These are phyloP conservation scores for Pseudogymnoascus sp. DNA, from an alignment of 2,329 filamentous ascomycete genomes.

Conservation along the genomic window DNA sequence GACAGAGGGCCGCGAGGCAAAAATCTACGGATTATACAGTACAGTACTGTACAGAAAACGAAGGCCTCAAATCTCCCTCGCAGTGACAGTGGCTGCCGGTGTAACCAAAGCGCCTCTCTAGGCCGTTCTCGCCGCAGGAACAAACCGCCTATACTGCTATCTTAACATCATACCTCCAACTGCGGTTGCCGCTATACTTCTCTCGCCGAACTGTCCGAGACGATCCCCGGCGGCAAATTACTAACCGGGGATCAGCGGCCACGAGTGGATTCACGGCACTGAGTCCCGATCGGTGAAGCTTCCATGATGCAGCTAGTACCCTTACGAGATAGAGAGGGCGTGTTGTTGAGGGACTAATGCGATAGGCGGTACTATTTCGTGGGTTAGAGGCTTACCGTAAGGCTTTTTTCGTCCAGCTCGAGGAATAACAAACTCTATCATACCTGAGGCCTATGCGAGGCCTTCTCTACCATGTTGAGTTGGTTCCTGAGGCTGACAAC, in stretches of 20 bases:
- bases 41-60: neutral
- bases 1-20: neutral
- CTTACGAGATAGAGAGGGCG: neutral
- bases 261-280: neutral
- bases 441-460: neutral
- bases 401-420: neutral
- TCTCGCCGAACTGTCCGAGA: neutral
- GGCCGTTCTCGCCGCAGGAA: neutral
- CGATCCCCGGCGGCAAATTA: neutral
- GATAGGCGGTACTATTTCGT: neutral
- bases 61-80: neutral
- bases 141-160: too few species aligned
- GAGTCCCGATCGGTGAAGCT: neutral
- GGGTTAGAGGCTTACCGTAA: neutral
- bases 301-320: neutral
- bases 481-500: neutral
- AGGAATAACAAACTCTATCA: neutral
- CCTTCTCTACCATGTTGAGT: neutral
- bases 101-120: neutral
- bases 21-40: neutral
- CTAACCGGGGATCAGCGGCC: neutral
- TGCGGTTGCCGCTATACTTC: neutral
- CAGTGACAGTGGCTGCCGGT: neutral
- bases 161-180: neutral
- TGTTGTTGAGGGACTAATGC: neutral